A percentile compares a stretch with the other conserved stretches of the same genome.
Conservation (phyloP, 1,284 basidiomycete species). For the Inonotus hispidus region DNA sequence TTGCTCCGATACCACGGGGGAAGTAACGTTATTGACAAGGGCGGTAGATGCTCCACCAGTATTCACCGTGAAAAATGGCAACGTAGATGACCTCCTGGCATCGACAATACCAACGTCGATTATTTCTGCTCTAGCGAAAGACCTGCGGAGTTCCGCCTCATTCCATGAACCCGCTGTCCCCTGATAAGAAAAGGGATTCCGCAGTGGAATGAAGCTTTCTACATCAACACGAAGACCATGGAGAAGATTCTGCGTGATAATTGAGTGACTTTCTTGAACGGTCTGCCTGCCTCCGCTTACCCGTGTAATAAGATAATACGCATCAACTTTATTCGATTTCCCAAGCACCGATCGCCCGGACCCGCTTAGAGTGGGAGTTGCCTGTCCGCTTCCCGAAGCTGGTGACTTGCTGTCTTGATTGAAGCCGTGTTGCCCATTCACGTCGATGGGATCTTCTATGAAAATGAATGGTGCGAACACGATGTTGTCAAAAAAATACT, state of each 20-base stretch:
- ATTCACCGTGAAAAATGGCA: conserved; percentile 44
- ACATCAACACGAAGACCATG: conserved; percentile 76
- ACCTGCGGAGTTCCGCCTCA: conserved; percentile 58
- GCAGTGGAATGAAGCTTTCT: conserved; percentile 52
- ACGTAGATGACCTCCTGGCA: conserved; percentile 33
- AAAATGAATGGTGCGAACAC: conserved; percentile 94
- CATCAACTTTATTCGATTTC: conserved; percentile 74
- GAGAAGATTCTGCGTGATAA: conserved; percentile 52
- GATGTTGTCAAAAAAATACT: conserved; percentile 97
- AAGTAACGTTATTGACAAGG: conserved; percentile 21
- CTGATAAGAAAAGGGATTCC: conserved; percentile 72
- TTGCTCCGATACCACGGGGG: conserved; percentile 24
- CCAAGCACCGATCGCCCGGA: conserved; percentile 36
- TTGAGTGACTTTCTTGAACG: not conserved
- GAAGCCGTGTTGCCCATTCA: conserved; percentile 50
- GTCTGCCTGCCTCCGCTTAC: conserved; percentile 32
- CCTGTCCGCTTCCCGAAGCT: conserved; percentile 27
- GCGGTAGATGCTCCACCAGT: conserved; percentile 32
- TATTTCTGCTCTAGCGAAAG: conserved; percentile 64
- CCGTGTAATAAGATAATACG: conserved; percentile 85
- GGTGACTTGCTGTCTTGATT: conserved; percentile 35
- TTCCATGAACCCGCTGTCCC: conserved; percentile 71
- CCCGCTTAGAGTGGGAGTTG: conserved; percentile 6
- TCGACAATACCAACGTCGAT: conserved; percentile 51
- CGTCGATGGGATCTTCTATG: conserved; percentile 82